A percentile compares a stretch with the other conserved stretches of the same genome.
phyloP scores from a whole-genome alignment of 2,329 filamentous ascomycete genomes.

The Diaporthe vexans region DNA sequence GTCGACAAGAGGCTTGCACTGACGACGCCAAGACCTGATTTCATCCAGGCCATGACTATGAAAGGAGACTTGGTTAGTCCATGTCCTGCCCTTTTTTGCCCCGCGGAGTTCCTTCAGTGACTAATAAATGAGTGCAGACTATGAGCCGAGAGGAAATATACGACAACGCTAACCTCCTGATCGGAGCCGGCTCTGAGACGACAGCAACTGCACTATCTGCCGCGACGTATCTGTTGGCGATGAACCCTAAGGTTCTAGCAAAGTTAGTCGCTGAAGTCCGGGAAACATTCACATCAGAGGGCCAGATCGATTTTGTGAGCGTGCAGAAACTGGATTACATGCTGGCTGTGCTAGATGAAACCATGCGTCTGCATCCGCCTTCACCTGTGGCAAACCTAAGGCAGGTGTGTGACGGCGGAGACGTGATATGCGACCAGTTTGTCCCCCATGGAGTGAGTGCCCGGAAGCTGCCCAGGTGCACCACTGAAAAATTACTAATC shows the following conservation, averaged over 20 bases:
- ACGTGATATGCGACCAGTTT: conserved; percentile 40
- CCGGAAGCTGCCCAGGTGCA: neutral
- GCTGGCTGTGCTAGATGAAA: conserved; percentile 55
- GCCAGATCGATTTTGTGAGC: conserved; percentile 54
- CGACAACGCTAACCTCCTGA: conserved; percentile 34
- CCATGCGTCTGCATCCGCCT: conserved; percentile 55
- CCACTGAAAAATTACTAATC: neutral
- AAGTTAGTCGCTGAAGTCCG: conserved; percentile 56
- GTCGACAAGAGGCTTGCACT: conserved; percentile 1
- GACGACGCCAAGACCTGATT: conserved; percentile 39
- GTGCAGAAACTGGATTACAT: conserved; percentile 52
- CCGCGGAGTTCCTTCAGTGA: no score
- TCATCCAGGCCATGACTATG: conserved; percentile 45
- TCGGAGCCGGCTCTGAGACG: conserved; percentile 45
- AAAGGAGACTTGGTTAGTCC: conserved; percentile 40
- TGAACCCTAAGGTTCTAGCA: conserved; percentile 49
- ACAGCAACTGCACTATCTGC: conserved; percentile 44
- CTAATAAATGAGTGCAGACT: neutral
- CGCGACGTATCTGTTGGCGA: conserved; percentile 49
- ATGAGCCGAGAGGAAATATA: conserved; percentile 17
- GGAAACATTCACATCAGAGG: conserved; percentile 50
- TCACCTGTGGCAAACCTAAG: conserved; percentile 40
- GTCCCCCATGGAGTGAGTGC: conserved; percentile 37
- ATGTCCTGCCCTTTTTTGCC: no score
- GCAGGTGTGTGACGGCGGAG: conserved; percentile 40